Evolutionary conservation across 176 grass and related monocot species (phyloP), one percentile per base, ranked within the genome.

Genomic region (Oropetium thomaeum): DNA sequence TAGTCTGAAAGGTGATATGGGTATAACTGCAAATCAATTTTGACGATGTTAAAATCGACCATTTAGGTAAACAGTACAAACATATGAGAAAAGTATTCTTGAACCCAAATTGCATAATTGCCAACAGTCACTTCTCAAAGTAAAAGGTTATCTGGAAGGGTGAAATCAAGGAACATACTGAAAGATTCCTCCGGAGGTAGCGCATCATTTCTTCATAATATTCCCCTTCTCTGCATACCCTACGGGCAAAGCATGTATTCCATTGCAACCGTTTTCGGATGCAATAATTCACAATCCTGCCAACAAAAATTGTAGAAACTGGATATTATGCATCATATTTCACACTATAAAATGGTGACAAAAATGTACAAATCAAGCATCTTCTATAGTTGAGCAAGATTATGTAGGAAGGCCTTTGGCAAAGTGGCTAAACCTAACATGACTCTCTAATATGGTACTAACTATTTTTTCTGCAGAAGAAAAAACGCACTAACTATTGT

Each of bases 141-240:
- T 33, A 65, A 44, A 63, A 23, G 8, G 19, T 60, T 65, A 71
- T 67, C 16, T 26, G 40, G 51, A 49, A 82, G 62, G 17, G 45
- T 15, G 15, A 42, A 82, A 53, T 45, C 58, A 51, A 83, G 58
- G 15, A 35, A 67, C 74, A 61, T 85, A 94, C 91, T 54, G 91
- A 86, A 62, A 98, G 86, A 88, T 94, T 98, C 77, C 40, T 86
- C 59, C 84, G 81, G n/a, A 95, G 87, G 65, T 98, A 94, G 44
- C 73, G 87, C 96, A 98, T 98, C 96, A 98, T 94, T 44, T 98
- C 91, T 66, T 98, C 96, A 58, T 98, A 92, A 73, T 94, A 98
- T 51, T 98, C 96, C 68, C 83, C 81, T 84, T 98, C 96, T 71
- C 88, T 94, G 74, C 45, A 88, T 40, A 98, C 89, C 87, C 90